Percentiles rank a stretch among this genome's conserved stretches.
phyloP scores from a whole-genome alignment of 2,329 filamentous ascomycete species.

The Epichloe festucae region DNA sequence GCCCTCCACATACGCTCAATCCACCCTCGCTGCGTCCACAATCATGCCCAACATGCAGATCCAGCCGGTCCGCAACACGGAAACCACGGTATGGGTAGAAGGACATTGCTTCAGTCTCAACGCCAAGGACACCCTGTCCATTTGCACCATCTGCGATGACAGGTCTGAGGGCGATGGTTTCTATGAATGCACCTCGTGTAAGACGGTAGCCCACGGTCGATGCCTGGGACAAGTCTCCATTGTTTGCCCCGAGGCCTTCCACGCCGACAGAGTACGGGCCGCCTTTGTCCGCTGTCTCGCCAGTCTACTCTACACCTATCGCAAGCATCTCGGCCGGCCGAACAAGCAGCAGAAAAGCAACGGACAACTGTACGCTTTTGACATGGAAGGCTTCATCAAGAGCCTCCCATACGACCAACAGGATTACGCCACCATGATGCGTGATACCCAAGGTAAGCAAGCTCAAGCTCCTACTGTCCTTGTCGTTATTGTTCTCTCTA shows the following conservation, averaged over 20 bases:
- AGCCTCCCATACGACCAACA: slow-evolving; percentile 54
- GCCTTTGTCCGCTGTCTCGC: slow-evolving; percentile 53
- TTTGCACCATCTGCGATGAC: slow-evolving; percentile 66
- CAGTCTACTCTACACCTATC: slow-evolving; percentile 53
- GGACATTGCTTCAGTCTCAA: slow-evolving; percentile 67
- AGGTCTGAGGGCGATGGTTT: slow-evolving; percentile 58
- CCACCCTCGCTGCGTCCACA: slow-evolving; percentile 73
- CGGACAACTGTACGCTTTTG: slow-evolving; percentile 49
- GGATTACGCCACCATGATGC: slow-evolving; percentile 50
- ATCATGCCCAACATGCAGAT: slow-evolving; percentile 77
- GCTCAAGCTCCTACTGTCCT: slow-evolving; percentile 4
- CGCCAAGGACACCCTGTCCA: slow-evolving; percentile 42
- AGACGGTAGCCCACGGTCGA: slow-evolving; percentile 41
- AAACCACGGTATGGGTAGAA: slow-evolving; percentile 72
- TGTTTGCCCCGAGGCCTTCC: slow-evolving; percentile 51
- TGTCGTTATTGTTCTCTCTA: background rate
- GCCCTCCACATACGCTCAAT: slow-evolving; percentile 72
- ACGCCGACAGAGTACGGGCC: slow-evolving; percentile 47
- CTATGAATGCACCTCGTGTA: slow-evolving; percentile 60
- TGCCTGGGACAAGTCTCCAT: slow-evolving; percentile 50
- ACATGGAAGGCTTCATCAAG: slow-evolving; percentile 52
- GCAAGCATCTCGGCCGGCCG: slow-evolving; percentile 48
- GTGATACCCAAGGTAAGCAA: slow-evolving; percentile 50
- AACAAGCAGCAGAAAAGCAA: slow-evolving; percentile 46
- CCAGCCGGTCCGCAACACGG: slow-evolving; percentile 65